phyloP scores from a whole-genome alignment of 78 protist species.

The Cavenderia fasciculata region DNA sequence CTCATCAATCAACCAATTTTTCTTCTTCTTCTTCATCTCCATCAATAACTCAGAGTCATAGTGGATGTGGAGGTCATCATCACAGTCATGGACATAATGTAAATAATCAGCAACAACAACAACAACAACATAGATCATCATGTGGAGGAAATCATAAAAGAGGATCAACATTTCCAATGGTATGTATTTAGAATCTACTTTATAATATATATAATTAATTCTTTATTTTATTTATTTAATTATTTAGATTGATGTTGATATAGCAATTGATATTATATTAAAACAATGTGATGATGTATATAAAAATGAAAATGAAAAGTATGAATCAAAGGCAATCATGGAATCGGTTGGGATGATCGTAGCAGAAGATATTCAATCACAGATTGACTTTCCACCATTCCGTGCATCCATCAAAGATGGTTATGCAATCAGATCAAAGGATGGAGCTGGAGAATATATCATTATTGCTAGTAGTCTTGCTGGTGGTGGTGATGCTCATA shows the following conservation, averaged over 20 bases:
- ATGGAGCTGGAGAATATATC: conserved; percentile 63
- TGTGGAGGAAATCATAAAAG: conserved; percentile 13
- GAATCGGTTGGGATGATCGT: conserved; percentile 47
- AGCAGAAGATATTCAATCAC: conserved; percentile 57
- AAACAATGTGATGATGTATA: conserved; percentile 24
- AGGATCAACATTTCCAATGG: conserved; percentile 50
- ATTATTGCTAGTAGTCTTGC: conserved; percentile 66
- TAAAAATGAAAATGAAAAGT: background rate
- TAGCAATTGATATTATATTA: conserved; percentile 30
- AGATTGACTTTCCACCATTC: conserved; percentile 76
- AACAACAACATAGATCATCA: conserved; percentile 36
- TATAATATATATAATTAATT: background rate
- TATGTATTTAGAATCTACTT: background rate
- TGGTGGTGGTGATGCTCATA: conserved; percentile 30
- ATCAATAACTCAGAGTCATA: background rate
- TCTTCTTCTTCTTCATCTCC: background rate
- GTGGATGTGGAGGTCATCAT: background rate
- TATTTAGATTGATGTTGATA: conserved; percentile 19
- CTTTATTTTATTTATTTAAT: background rate
- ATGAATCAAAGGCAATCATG: background rate
- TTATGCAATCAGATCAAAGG: conserved; percentile 81
- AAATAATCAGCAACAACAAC: background rate
- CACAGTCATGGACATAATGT: conserved; percentile 22
- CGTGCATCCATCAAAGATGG: conserved; percentile 91
- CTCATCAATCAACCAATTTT: background rate